phyloP scores from a whole-genome alignment of 2,329 filamentous ascomycete genomes.

The Colletotrichum scovillei region DNA sequence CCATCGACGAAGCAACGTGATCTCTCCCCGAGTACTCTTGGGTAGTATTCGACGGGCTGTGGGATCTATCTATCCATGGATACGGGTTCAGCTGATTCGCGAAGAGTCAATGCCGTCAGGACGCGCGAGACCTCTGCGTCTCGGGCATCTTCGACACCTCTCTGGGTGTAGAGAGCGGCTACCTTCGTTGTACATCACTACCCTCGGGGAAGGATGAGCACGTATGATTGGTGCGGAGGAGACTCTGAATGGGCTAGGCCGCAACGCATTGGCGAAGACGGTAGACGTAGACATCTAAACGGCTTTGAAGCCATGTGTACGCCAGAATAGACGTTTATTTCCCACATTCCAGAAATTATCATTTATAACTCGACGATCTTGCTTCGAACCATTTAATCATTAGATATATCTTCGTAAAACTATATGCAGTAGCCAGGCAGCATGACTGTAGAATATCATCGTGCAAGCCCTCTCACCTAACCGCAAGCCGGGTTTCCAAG shows the following conservation, averaged over 20 bases:
- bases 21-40: too few species aligned
- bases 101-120: too few species aligned
- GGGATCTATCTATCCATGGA: too few species aligned
- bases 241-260: background rate
- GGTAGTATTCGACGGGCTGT: too few species aligned
- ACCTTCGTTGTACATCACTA: background rate
- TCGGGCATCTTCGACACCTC: too few species aligned
- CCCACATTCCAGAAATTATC: background rate
- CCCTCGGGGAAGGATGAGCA: background rate
- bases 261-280: background rate
- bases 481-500: conserved; percentile 20
- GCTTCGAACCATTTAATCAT: conserved; percentile 20
- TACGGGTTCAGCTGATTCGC: too few species aligned
- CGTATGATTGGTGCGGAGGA: background rate
- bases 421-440: conserved; percentile 19
- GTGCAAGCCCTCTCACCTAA: conserved; percentile 7
- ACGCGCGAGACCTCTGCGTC: too few species aligned
- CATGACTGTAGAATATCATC: conserved; percentile 19
- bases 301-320: background rate
- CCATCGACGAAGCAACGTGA: too few species aligned
- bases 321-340: conserved; percentile 3
- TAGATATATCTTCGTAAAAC: conserved; percentile 24
- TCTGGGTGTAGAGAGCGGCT: too few species aligned
- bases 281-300: conserved; percentile 13
- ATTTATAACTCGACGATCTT: background rate